Percentiles rank a stretch among this genome's conserved stretches.
Evolutionary conservation across 2,329 filamentous ascomycete species (phyloP).

Genomic region (Endothia cerciana): DNA sequence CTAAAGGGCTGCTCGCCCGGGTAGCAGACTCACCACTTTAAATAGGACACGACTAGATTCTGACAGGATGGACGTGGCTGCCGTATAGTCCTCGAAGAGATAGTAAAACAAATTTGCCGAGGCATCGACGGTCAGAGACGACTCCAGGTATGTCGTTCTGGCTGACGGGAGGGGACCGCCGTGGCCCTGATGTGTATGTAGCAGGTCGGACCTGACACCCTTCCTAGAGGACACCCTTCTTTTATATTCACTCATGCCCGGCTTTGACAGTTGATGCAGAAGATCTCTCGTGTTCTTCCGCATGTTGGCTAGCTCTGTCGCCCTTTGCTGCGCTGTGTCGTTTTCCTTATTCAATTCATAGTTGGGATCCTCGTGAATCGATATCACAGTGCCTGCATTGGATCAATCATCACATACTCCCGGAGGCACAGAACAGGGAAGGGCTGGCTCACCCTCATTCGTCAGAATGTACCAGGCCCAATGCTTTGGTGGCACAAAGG

Average conservation of each 20-base stretch:
- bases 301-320: conserved; percentile 40
- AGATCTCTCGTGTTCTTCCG: conserved; percentile 45
- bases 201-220: conserved; percentile 40
- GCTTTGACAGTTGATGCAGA: conserved; percentile 44
- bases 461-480: conserved; percentile 77
- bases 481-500: conserved; percentile 45
- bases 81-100: conserved; percentile 68
- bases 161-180: conserved; percentile 12
- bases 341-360: conserved; percentile 36
- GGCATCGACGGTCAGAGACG: conserved; percentile 48
- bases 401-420: conserved; percentile 31
- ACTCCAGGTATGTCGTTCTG: conserved; percentile 29
- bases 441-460: conserved; percentile 57
- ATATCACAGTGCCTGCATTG: conserved; percentile 65
- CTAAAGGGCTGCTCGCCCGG: background rate
- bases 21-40: conserved; percentile 47
- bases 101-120: conserved; percentile 68
- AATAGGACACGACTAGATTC: conserved; percentile 50
- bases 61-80: conserved; percentile 60
- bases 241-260: conserved; percentile 43
- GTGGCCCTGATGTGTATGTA: background rate
- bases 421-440: background rate
- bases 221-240: conserved; percentile 47
- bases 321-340: conserved; percentile 32
- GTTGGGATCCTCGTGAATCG: conserved; percentile 64